These are phyloP conservation scores for Hypsizygus marmoreus DNA, from an alignment of 768 basidiomycete genomes.

Conservation along the genomic window DNA sequence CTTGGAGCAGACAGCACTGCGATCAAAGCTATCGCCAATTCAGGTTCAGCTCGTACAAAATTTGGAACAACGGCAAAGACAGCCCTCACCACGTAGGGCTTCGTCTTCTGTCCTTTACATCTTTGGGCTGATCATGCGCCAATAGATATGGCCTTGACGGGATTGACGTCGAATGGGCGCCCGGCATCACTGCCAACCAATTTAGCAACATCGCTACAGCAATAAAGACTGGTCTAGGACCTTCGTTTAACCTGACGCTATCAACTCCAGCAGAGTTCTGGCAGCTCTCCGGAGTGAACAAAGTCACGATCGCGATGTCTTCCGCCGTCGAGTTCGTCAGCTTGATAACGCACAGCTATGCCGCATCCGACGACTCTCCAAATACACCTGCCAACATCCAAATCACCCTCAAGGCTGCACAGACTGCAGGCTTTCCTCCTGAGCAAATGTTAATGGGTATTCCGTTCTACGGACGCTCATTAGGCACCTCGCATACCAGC, in stretches of 20 bases:
- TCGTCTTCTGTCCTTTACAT: background rate
- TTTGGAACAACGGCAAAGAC: conserved; percentile 6
- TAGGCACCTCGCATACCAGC: background rate
- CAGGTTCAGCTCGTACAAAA: conserved; percentile 3
- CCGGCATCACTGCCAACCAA: conserved; percentile 4
- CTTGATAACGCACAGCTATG: conserved; percentile 4
- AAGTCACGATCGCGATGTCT: conserved; percentile 2
- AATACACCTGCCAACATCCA: background rate
- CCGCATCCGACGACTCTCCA: background rate
- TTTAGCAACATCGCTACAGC: conserved; percentile 8
- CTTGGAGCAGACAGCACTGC: conserved; percentile 6
- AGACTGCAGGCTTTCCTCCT: conserved; percentile 6
- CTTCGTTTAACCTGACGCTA: conserved; percentile 3
- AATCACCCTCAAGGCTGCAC: conserved; percentile 1
- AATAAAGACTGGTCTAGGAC: conserved; percentile 4
- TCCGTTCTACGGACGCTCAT: conserved; percentile 9
- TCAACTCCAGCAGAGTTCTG: conserved; percentile 14
- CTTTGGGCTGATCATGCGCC: background rate
- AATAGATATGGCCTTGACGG: conserved; percentile 7
- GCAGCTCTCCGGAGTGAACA: conserved; percentile 14
- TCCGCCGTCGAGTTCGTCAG: background rate
- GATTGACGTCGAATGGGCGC: conserved; percentile 8
- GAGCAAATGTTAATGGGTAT: conserved; percentile 5
- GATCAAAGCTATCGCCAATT: conserved; percentile 5
- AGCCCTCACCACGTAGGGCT: conserved; percentile 4